Evolutionary conservation across 2,329 filamentous ascomycete species (phyloP).

Genomic region (Arthrobotrys sphaeroides): DNA sequence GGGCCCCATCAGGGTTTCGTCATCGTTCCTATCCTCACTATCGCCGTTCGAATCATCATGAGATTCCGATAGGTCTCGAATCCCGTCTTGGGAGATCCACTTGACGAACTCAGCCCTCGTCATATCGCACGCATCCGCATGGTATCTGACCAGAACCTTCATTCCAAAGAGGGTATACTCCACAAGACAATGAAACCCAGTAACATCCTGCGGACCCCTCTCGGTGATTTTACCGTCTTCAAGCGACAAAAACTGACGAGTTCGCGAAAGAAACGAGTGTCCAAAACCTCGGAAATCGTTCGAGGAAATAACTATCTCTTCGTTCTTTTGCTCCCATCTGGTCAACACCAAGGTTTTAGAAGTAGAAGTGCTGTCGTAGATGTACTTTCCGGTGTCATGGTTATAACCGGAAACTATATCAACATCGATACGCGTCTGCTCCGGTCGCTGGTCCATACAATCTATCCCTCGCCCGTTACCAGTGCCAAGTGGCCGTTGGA

Average conservation of each 20-base stretch:
- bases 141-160: conserved; percentile 23
- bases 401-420: conserved; percentile 39
- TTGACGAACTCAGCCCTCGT: conserved; percentile 7
- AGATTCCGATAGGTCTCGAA: neutral
- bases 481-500: neutral
- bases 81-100: conserved; percentile 21
- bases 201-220: conserved; percentile 2
- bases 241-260: conserved; percentile 1
- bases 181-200: conserved; percentile 29
- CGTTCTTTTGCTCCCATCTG: conserved; percentile 19
- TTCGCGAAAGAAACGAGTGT: conserved; percentile 4
- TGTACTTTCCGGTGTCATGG: conserved; percentile 1
- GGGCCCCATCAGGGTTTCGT: neutral
- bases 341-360: conserved; percentile 19
- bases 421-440: conserved; percentile 21
- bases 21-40: neutral
- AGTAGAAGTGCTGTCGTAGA: neutral
- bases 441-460: neutral
- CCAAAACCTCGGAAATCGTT: conserved; percentile 30
- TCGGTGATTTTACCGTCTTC: neutral
- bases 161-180: conserved; percentile 28
- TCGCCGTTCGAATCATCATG: neutral
- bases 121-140: conserved; percentile 44
- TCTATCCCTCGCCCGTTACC: neutral
- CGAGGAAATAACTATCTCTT: conserved; percentile 3